These are phyloP conservation scores for Trichoderma parareesei DNA, from an alignment of 495 filamentous ascomycete species.

Conservation along the genomic window DNA sequence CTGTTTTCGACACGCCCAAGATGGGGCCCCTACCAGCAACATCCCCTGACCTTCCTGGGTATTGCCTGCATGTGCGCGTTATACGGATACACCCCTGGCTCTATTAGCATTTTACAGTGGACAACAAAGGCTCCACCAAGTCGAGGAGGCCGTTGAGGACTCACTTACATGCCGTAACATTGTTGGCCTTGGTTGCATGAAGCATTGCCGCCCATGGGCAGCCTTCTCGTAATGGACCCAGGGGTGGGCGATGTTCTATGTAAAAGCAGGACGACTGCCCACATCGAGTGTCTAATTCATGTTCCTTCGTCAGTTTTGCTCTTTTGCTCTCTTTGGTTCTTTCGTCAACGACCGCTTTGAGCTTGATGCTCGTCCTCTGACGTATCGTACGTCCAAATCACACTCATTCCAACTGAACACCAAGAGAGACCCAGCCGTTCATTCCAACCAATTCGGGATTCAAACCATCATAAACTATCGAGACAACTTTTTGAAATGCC, in stretches of 20 bases:
- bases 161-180: background rate
- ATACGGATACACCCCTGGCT: background rate
- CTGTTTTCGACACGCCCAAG: background rate
- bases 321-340: background rate
- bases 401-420: conserved; percentile 26
- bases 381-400: conserved; percentile 38
- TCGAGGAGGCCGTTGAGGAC: background rate
- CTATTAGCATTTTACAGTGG: background rate
- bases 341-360: conserved; percentile 6
- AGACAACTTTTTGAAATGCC: conserved; percentile 31
- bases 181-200: background rate
- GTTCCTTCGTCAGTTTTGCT: background rate
- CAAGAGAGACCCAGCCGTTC: conserved; percentile 16
- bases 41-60: background rate
- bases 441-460: conserved; percentile 12
- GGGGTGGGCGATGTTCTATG: background rate
- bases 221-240: background rate
- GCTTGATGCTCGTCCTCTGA: conserved; percentile 35
- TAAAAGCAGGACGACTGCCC: conserved; percentile 5
- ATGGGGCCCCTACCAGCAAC: background rate
- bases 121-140: background rate
- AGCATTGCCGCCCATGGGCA: background rate
- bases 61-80: background rate
- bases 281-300: background rate
- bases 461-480: conserved; percentile 8